phyloP scores from a whole-genome alignment of 2,329 filamentous ascomycete species.

The Fusarium sambucinum region DNA sequence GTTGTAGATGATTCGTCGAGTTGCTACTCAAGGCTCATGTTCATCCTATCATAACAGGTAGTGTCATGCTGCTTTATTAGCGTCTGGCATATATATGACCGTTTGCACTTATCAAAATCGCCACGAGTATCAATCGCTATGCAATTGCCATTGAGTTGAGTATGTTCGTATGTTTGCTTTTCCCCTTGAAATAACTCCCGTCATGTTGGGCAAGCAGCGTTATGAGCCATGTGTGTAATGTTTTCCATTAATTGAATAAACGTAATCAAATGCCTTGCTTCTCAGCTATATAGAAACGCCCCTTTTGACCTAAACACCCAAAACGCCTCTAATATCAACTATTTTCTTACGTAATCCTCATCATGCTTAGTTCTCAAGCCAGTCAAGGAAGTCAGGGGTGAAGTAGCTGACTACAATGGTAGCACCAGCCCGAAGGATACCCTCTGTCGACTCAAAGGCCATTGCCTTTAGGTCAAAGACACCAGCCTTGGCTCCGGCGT shows the following conservation, averaged over 20 bases:
- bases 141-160: background rate
- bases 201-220: constrained; percentile 4
- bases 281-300: constrained; percentile 19
- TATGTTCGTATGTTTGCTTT: background rate
- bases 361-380: constrained; percentile 65
- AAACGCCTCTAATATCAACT: constrained; percentile 22
- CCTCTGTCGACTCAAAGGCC: constrained; percentile 94
- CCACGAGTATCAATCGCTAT: background rate
- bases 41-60: background rate
- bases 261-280: constrained; percentile 19
- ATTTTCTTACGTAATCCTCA: constrained; percentile 22
- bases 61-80: too few relatives aligned
- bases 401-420: constrained; percentile 96
- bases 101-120: background rate
- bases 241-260: constrained; percentile 5
- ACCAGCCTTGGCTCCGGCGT: constrained; percentile 93
- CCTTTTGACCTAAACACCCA: constrained; percentile 23
- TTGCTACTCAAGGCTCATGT: background rate
- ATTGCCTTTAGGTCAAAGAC: constrained; percentile 96
- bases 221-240: background rate
- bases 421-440: constrained; percentile 91
- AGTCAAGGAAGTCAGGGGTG: constrained; percentile 81
- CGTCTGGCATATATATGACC: too few relatives aligned
- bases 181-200: background rate
- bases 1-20: background rate